Conservation (phyloP, 257 asterid genomes). For the Datura wrightii region DNA sequence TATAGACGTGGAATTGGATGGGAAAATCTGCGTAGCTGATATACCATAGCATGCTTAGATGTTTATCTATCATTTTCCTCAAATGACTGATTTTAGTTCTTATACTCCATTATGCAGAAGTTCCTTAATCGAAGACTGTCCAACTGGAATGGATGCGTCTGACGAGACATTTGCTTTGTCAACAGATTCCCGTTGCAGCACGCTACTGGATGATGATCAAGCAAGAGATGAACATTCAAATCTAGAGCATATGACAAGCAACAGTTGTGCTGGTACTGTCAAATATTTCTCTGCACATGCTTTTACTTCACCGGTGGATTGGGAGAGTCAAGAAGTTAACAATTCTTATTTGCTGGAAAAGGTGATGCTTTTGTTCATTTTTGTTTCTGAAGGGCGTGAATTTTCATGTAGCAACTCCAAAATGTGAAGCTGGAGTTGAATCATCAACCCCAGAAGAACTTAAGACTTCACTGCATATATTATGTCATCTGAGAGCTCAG, state of each 20-base stretch:
- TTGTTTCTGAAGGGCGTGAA: not conserved
- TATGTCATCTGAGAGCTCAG: conserved; percentile 25
- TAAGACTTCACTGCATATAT: conserved; percentile 8
- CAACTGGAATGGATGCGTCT: conserved; percentile 31
- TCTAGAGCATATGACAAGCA: conserved; percentile 34
- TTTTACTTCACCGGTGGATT: conserved; percentile 27
- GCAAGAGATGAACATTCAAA: conserved; percentile 4
- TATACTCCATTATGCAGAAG: conserved; percentile 42
- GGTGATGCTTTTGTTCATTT: conserved; percentile 41
- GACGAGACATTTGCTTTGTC: conserved; percentile 34
- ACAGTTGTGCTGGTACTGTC: conserved; percentile 14
- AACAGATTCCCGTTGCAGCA: conserved; percentile 38
- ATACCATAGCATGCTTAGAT: not conserved
- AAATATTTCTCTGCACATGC: not conserved
- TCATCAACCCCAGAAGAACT: conserved; percentile 26
- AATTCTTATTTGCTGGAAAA: conserved; percentile 31
- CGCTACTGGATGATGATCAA: conserved; percentile 36
- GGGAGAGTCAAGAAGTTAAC: conserved; percentile 21
- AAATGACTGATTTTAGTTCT: not conserved
- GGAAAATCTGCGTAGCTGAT: not conserved
- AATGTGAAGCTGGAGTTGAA: conserved; percentile 18
- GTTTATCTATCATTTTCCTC: not conserved
- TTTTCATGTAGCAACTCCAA: conserved; percentile 26
- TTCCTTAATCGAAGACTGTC: conserved; percentile 46
- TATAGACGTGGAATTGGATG: not conserved